Conservation (phyloP, 2,329 filamentous ascomycete species). For the Uncinocarpus reesii region DNA sequence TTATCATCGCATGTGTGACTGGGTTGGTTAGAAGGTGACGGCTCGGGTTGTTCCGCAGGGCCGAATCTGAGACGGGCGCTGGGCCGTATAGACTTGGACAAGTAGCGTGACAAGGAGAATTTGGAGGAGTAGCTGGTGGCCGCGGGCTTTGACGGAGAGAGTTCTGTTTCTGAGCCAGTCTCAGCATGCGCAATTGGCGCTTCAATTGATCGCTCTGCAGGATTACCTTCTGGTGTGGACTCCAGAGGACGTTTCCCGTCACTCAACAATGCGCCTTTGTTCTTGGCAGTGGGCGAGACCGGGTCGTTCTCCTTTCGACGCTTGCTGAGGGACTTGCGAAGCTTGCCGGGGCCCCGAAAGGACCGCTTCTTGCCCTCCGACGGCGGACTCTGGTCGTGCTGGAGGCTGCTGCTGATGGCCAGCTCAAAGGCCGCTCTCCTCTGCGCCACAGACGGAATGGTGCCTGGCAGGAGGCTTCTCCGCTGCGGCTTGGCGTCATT, state of each 20-base stretch:
- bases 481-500: constrained; percentile 11
- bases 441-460: constrained; percentile 19
- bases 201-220: neutral
- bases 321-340: neutral
- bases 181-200: neutral
- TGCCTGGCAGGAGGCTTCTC: constrained; percentile 14
- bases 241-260: neutral
- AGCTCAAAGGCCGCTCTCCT: constrained; percentile 19
- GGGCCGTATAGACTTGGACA: constrained; percentile 7
- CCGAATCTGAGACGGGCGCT: neutral
- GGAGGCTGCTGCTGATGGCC: neutral
- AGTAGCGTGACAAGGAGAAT: constrained; percentile 9
- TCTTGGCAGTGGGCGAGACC: constrained; percentile 2
- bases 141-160: neutral
- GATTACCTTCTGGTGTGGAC: neutral
- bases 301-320: neutral
- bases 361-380: constrained; percentile 8
- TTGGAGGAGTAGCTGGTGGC: neutral
- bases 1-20: neutral
- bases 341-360: constrained; percentile 1
- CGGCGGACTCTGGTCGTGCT: neutral
- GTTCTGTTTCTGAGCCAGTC: neutral
- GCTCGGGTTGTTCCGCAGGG: neutral
- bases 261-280: neutral
- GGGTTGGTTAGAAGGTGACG: neutral